Conservation (phyloP, 441 rosid genomes). For the Breynia disticha region DNA sequence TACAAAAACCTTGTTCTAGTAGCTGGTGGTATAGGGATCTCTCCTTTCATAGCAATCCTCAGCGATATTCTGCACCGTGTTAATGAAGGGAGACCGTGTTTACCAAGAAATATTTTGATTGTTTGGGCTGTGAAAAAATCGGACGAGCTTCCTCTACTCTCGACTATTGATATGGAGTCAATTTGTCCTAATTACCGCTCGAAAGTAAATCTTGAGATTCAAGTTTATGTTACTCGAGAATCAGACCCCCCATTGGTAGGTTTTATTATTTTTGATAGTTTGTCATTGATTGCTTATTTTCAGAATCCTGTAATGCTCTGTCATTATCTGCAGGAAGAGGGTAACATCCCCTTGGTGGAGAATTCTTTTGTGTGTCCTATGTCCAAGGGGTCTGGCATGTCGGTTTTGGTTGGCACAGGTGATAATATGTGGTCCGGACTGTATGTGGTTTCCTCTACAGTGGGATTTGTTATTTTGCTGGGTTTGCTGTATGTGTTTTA, state of each 20-base stretch:
- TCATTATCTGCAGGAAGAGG: slow-evolving; percentile 52
- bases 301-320: too few relatives aligned
- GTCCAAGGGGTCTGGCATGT: slow-evolving; percentile 39
- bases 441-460: slow-evolving; percentile 40
- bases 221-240: slow-evolving; percentile 64
- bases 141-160: slow-evolving; percentile 66
- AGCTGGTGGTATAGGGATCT: slow-evolving; percentile 88
- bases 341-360: slow-evolving; percentile 22
- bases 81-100: slow-evolving; percentile 52
- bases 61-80: slow-evolving; percentile 63
- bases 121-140: slow-evolving; percentile 76
- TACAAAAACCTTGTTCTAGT: slow-evolving; percentile 72
- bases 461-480: slow-evolving; percentile 45
- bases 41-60: slow-evolving; percentile 76
- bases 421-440: slow-evolving; percentile 62
- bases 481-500: slow-evolving; percentile 43
- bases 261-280: slow-evolving; percentile 8
- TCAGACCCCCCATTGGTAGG: slow-evolving; percentile 55
- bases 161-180: slow-evolving; percentile 43
- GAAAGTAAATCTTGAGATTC: slow-evolving; percentile 44
- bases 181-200: slow-evolving; percentile 40
- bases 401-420: slow-evolving; percentile 71
- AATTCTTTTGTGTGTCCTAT: slow-evolving; percentile 28
- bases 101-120: slow-evolving; percentile 48
- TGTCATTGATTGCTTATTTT: not conserved